Evolutionary conservation across 2,329 filamentous ascomycete genomes (phyloP).

Genomic region (Capronia epimyces): DNA sequence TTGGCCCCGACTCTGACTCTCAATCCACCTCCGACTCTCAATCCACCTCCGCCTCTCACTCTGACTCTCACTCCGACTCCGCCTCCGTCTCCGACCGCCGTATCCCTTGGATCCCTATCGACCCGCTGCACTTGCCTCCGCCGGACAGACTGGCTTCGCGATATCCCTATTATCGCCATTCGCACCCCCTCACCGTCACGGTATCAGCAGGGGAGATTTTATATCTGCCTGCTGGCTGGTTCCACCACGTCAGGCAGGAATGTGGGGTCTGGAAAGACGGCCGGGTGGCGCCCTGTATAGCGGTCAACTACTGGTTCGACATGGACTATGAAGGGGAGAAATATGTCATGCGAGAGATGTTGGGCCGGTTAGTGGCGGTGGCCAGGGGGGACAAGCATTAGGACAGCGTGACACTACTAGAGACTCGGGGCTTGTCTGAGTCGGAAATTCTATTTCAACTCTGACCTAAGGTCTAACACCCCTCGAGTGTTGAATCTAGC

Average conservation of each 20-base stretch:
- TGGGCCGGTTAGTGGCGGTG: constrained; percentile 28
- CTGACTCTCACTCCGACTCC: background rate
- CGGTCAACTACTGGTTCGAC: constrained; percentile 30
- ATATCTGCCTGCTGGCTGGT: constrained; percentile 28
- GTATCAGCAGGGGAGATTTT: constrained; percentile 26
- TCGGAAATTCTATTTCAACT: constrained; percentile 8
- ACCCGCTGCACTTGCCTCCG: constrained; percentile 13
- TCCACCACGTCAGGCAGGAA: constrained; percentile 28
- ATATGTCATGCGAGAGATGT: constrained; percentile 40
- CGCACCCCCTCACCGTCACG: constrained; percentile 21
- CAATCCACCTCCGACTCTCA: background rate
- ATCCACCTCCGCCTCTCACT: background rate
- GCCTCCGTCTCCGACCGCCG: background rate
- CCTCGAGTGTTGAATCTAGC: constrained; percentile 2
- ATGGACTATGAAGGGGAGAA: constrained; percentile 39
- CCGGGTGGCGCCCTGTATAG: constrained; percentile 23
- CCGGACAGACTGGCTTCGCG: background rate
- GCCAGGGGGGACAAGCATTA: constrained; percentile 1
- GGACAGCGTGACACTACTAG: background rate
- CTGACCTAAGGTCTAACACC: background rate
- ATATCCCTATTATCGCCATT: constrained; percentile 22
- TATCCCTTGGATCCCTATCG: constrained; percentile 28
- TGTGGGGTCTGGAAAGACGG: constrained; percentile 26
- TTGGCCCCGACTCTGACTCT: background rate
- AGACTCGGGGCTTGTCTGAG: background rate